A percentile compares a stretch with the other conserved stretches of the same genome.
Evolutionary conservation across 2,329 filamentous ascomycete species (phyloP).

Genomic region (Leptographium wingfieldii): DNA sequence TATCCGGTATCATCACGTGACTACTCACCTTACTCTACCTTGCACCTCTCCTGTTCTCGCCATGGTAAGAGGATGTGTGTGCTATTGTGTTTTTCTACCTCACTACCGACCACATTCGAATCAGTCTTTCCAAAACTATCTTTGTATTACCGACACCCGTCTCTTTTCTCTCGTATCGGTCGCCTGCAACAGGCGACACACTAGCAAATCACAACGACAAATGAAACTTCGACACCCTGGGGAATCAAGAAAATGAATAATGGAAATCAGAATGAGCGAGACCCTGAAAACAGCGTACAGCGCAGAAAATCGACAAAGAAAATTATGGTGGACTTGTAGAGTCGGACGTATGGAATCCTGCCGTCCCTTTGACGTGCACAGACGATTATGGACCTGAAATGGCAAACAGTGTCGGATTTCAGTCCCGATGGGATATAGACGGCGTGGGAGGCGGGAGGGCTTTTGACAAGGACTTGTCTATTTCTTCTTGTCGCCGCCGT

Average conservation of each 20-base stretch:
- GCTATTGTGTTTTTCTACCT: background rate
- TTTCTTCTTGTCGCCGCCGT: slow-evolving; percentile 17
- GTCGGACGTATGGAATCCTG: background rate
- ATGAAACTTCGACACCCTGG: background rate
- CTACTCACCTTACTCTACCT: background rate
- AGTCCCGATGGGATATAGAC: background rate
- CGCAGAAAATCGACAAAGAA: background rate
- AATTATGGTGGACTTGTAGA: background rate
- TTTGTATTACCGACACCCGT: background rate
- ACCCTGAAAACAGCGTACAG: background rate
- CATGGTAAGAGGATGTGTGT: background rate
- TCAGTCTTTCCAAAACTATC: background rate
- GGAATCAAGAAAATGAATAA: slow-evolving; percentile 9
- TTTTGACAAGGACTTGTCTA: background rate
- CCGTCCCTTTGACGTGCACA: background rate
- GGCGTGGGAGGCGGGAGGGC: background rate
- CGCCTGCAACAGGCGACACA: background rate
- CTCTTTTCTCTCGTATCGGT: background rate
- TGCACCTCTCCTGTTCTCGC: background rate
- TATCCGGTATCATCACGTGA: background rate
- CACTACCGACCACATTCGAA: background rate
- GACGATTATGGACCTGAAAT: background rate
- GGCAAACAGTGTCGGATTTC: background rate
- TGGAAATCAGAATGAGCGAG: background rate
- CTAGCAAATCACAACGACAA: background rate